A percentile compares a stretch with the other conserved stretches of the same genome.
Evolutionary conservation across 106 monocot genomes (phyloP).

Genomic region (Dioscorea zingiberensis): DNA sequence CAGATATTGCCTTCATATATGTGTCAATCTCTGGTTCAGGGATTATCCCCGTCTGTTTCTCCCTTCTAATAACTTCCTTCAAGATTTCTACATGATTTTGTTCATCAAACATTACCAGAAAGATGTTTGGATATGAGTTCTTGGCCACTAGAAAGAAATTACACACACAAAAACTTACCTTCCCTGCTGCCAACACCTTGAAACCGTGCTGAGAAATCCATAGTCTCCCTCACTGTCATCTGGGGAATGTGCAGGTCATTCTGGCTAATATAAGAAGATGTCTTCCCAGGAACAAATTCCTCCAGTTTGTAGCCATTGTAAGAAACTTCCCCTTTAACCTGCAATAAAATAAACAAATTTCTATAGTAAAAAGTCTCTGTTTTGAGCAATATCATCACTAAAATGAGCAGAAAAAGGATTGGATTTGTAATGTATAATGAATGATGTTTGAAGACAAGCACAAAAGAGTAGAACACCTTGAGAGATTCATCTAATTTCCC

Average conservation of each 20-base stretch:
- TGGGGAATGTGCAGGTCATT: slow-evolving; percentile 71
- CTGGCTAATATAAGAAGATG: slow-evolving; percentile 72
- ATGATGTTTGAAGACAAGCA: too few species aligned
- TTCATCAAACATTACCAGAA: neutral
- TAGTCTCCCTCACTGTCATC: slow-evolving; percentile 74
- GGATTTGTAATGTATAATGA: too few species aligned
- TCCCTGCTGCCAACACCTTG: slow-evolving; percentile 84
- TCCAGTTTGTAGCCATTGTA: slow-evolving; percentile 61
- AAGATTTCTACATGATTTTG: slow-evolving; percentile 45
- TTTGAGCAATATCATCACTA: too few species aligned
- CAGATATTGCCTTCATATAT: slow-evolving; percentile 43
- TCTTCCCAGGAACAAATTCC: slow-evolving; percentile 68
- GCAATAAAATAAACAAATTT: neutral
- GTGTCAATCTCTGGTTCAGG: slow-evolving; percentile 70
- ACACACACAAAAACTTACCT: slow-evolving; percentile 21
- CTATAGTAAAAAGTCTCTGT: too few species aligned
- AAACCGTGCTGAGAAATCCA: slow-evolving; percentile 72
- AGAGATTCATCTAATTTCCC: slow-evolving; percentile 61
- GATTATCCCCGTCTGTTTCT: slow-evolving; percentile 51
- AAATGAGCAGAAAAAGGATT: too few species aligned
- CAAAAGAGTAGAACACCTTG: slow-evolving; percentile 18
- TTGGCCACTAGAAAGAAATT: neutral
- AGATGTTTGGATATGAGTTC: neutral
- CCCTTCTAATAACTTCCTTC: slow-evolving; percentile 72
- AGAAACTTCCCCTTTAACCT: slow-evolving; percentile 57